Conservation (phyloP, 192 early-diverging fungal species). For the Linnemannia hyalina region DNA sequence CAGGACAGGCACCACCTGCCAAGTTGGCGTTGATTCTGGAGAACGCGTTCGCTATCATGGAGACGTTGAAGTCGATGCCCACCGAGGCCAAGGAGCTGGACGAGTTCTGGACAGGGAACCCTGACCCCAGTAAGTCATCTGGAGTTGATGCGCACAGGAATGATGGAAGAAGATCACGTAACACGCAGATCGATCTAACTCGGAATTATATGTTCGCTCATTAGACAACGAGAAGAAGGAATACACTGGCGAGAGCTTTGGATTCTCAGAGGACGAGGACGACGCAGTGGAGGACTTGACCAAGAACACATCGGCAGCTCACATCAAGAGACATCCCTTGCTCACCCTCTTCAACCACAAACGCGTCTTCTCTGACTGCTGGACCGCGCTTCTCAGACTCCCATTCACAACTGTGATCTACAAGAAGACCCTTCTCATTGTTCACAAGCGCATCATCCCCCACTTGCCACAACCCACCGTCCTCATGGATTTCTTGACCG, state of each 20-base stretch:
- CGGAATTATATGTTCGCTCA: neutral
- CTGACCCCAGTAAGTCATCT: conserved; percentile 50
- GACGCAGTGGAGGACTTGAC: conserved; percentile 49
- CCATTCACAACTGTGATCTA: conserved; percentile 80
- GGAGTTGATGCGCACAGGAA: neutral
- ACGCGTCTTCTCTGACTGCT: conserved; percentile 82
- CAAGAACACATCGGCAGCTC: conserved; percentile 27
- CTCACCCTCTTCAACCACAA: conserved; percentile 70
- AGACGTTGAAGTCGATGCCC: conserved; percentile 70
- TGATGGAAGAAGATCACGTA: neutral
- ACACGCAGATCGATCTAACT: neutral
- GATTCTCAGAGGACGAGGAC: conserved; percentile 51
- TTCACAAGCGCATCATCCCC: conserved; percentile 94
- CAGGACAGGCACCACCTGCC: conserved; percentile 25
- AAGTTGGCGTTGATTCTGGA: conserved; percentile 60
- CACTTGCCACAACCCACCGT: conserved; percentile 80
- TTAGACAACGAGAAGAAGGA: conserved; percentile 56
- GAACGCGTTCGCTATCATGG: conserved; percentile 74
- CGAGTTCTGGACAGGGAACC: conserved; percentile 75
- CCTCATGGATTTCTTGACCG: conserved; percentile 95
- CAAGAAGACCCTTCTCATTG: conserved; percentile 81
- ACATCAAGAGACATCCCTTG: conserved; percentile 36
- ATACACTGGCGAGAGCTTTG: conserved; percentile 37
- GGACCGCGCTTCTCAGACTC: conserved; percentile 81
- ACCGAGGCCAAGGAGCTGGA: conserved; percentile 65